phyloP scores from a whole-genome alignment of 2,329 filamentous ascomycete genomes.

The Ceratocystis cacaofunesta region DNA sequence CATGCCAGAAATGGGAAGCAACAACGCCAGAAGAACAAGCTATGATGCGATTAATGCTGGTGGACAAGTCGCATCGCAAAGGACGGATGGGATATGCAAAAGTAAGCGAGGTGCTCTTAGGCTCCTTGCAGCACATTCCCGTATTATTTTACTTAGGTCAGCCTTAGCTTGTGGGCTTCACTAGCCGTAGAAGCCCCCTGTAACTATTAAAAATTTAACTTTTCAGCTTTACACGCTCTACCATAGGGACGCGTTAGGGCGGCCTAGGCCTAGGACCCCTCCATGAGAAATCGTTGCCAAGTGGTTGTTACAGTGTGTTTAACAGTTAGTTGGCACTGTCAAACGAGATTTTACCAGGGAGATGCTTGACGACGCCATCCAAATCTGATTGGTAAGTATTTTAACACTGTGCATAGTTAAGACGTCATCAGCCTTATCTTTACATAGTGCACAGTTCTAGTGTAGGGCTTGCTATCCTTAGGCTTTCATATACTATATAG shows the following conservation, averaged over 20 bases:
- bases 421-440: too few relatives aligned
- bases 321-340: slow-evolving; percentile 13
- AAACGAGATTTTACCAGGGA: too few relatives aligned
- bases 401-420: too few relatives aligned
- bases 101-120: neutral
- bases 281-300: slow-evolving; percentile 6
- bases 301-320: slow-evolving; percentile 8
- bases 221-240: slow-evolving; percentile 4
- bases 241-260: slow-evolving; percentile 1
- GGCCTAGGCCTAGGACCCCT: neutral
- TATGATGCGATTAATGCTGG: neutral
- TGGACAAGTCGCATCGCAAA: neutral
- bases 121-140: neutral
- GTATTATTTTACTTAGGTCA: neutral
- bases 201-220: neutral
- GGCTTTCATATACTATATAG: too few relatives aligned
- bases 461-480: too few relatives aligned
- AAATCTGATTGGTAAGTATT: too few relatives aligned
- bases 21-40: neutral
- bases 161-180: neutral
- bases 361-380: too few relatives aligned
- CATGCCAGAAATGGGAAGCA: neutral
- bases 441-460: too few relatives aligned
- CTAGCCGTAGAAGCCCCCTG: neutral
- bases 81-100: neutral